These are phyloP conservation scores for Cocos nucifera DNA, from an alignment of 176 grass and related monocot genomes.

Conservation along the genomic window DNA sequence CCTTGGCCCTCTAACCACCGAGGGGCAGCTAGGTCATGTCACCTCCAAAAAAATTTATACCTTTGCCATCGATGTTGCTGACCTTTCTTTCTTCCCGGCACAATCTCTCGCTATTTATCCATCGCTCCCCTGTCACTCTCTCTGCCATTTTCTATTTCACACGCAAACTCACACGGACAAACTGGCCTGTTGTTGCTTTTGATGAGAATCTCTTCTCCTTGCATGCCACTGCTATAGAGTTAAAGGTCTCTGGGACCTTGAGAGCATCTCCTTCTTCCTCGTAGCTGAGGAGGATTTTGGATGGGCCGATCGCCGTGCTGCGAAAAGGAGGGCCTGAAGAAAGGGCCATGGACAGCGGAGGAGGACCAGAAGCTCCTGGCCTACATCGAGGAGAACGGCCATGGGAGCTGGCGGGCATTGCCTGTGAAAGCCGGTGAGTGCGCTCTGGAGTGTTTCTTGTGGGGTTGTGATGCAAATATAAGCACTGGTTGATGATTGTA, in stretches of 20 bases:
- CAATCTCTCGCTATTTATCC: not conserved
- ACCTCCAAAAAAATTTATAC: not conserved
- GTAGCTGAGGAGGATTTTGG: not conserved
- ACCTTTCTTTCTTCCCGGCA: not conserved
- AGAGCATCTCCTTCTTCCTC: not conserved
- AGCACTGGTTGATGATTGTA: too few relatives aligned
- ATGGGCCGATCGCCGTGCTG: not conserved
- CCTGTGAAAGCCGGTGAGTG: not conserved
- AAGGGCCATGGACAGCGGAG: conserved; percentile 8
- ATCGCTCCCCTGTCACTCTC: not conserved
- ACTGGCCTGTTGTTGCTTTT: not conserved
- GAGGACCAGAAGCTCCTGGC: conserved; percentile 9
- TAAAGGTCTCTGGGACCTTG: not conserved
- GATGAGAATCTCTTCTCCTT: conserved; percentile 2
- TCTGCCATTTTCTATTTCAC: conserved; percentile 7
- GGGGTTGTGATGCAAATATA: too few relatives aligned
- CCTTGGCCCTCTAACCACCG: too few relatives aligned
- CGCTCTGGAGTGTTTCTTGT: not conserved
- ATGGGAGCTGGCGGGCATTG: conserved; percentile 9
- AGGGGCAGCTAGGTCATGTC: not conserved
- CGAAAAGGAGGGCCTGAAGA: conserved; percentile 3
- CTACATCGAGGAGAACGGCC: conserved; percentile 10
- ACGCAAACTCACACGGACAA: conserved; percentile 5
- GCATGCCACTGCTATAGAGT: conserved; percentile 2
- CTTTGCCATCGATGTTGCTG: conserved; percentile 1